Evolutionary conservation across 2,329 filamentous ascomycete genomes (phyloP).

Genomic region (Dactylellina leptospora): DNA sequence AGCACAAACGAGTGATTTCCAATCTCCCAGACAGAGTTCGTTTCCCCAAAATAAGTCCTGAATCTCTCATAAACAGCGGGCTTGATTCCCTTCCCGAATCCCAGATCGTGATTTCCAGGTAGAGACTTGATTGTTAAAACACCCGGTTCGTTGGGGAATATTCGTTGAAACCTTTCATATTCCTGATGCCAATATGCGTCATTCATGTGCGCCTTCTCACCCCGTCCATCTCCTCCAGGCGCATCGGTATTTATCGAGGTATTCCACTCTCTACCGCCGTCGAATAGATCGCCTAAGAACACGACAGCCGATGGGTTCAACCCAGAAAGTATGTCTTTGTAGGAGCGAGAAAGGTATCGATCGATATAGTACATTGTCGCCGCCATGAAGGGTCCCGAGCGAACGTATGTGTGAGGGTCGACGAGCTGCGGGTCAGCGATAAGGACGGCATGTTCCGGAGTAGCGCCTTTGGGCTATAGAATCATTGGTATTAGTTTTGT

Average conservation of each 20-base stretch:
- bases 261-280: constrained; percentile 94
- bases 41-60: constrained; percentile 84
- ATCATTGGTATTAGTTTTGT: too few relatives aligned
- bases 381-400: constrained; percentile 71
- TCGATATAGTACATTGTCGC: constrained; percentile 79
- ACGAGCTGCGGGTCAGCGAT: constrained; percentile 91
- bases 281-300: constrained; percentile 93
- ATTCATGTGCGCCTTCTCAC: constrained; percentile 69
- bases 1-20: constrained; percentile 97
- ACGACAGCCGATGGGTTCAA: constrained; percentile 86
- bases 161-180: constrained; percentile 82
- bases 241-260: constrained; percentile 66
- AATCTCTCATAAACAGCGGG: constrained; percentile 82
- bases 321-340: constrained; percentile 76
- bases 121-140: constrained; percentile 81
- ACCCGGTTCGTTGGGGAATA: constrained; percentile 76
- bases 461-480: constrained; percentile 75
- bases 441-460: constrained; percentile 83
- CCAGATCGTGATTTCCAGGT: constrained; percentile 94
- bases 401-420: constrained; percentile 93
- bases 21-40: constrained; percentile 88
- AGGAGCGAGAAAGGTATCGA: constrained; percentile 85
- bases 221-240: constrained; percentile 29
- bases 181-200: constrained; percentile 86
- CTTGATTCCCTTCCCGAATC: constrained; percentile 87